A percentile compares a stretch with the other conserved stretches of the same genome.
Evolutionary conservation across 2,329 filamentous ascomycete genomes (phyloP).

Genomic region (Blastomyces gilchristii): DNA sequence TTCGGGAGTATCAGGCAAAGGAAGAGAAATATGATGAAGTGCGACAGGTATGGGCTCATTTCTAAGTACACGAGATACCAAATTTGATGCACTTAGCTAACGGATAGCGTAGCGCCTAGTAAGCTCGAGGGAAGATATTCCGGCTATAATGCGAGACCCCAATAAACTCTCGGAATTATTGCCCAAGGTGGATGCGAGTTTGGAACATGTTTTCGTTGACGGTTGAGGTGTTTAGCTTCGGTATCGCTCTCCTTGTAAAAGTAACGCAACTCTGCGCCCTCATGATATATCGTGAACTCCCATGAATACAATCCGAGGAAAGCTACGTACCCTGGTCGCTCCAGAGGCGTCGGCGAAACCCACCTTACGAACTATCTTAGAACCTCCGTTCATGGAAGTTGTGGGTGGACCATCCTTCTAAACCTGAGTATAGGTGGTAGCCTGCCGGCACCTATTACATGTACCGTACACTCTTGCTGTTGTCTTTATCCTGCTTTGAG

Average conservation of each 20-base stretch:
- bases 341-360: not conserved
- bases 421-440: not conserved
- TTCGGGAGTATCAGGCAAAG: conserved; percentile 81
- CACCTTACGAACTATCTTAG: not conserved
- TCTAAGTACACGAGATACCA: not conserved
- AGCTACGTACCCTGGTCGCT: not conserved
- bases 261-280: not conserved
- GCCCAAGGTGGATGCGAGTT: conserved; percentile 56
- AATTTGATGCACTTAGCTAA: conserved; percentile 10
- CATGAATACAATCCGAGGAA: not conserved
- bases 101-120: conserved; percentile 37
- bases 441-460: not conserved
- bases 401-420: not conserved
- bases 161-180: conserved; percentile 63
- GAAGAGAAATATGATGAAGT: conserved; percentile 73
- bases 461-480: not conserved
- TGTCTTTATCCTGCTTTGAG: not conserved
- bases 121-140: conserved; percentile 58
- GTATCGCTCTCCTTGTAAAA: not conserved
- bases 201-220: conserved; percentile 40
- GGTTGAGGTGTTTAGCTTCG: not conserved
- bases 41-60: conserved; percentile 48
- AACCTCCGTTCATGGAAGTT: not conserved
- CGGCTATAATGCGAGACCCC: conserved; percentile 66
- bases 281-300: not conserved